These are phyloP conservation scores for Dothideomycetes sp. DNA, from an alignment of 2,329 filamentous ascomycete genomes.

Conservation along the genomic window DNA sequence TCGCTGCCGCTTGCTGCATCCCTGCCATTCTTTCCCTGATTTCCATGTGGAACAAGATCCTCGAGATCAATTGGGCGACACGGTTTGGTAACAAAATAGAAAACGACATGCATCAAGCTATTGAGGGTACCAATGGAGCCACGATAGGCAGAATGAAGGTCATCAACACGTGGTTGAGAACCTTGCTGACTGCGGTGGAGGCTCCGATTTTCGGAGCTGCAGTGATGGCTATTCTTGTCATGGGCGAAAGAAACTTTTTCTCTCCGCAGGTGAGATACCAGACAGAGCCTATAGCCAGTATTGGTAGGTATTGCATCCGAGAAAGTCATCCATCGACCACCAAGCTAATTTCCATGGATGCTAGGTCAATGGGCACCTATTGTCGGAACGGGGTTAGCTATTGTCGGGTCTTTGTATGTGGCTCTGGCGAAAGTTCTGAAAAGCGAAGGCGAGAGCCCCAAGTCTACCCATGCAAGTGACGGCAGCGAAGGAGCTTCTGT, in stretches of 20 bases:
- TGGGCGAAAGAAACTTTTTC: slow-evolving; percentile 58
- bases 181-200: slow-evolving; percentile 38
- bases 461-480: neutral
- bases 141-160: slow-evolving; percentile 42
- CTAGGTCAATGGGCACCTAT: slow-evolving; percentile 53
- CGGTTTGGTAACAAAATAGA: slow-evolving; percentile 30
- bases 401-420: slow-evolving; percentile 51
- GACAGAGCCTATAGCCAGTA: slow-evolving; percentile 53
- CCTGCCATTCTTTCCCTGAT: slow-evolving; percentile 53
- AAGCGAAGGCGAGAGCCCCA: neutral
- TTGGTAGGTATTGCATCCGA: slow-evolving; percentile 38
- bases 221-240: slow-evolving; percentile 49
- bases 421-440: slow-evolving; percentile 33
- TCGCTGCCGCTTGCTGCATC: slow-evolving; percentile 56
- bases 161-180: slow-evolving; percentile 29
- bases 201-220: slow-evolving; percentile 51
- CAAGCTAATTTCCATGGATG: slow-evolving; percentile 5
- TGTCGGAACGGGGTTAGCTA: slow-evolving; percentile 49
- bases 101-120: slow-evolving; percentile 30
- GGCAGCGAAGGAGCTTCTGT: neutral
- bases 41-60: slow-evolving; percentile 55
- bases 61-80: slow-evolving; percentile 52
- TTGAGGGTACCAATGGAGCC: slow-evolving; percentile 48
- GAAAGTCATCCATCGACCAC: neutral
- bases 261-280: slow-evolving; percentile 47